Percentiles rank a stretch among this genome's conserved stretches.
phyloP scores from a whole-genome alignment of 441 rosid genomes.

The Macaranga tanarius region DNA sequence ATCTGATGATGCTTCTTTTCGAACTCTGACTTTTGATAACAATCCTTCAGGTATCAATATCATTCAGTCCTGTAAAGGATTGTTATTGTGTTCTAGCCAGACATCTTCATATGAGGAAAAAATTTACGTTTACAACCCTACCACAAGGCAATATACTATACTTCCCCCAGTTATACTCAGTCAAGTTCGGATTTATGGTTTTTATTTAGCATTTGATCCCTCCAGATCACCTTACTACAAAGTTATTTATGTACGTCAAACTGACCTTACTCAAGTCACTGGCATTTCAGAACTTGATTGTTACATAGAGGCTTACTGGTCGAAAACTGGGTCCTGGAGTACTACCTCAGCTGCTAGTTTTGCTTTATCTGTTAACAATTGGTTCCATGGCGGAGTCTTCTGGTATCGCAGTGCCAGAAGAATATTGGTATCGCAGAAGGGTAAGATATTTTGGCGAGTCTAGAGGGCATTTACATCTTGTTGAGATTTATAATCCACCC shows the following conservation, averaged over 20 bases:
- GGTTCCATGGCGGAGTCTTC: conserved; percentile 27
- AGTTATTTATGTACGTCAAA: conserved; percentile 28
- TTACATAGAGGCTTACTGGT: conserved; percentile 39
- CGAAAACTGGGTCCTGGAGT: conserved; percentile 40
- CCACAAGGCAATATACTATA: conserved; percentile 32
- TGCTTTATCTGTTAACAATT: background rate
- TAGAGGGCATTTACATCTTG: conserved; percentile 34
- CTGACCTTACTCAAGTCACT: background rate
- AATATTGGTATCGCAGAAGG: background rate
- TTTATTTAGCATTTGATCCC: conserved; percentile 49
- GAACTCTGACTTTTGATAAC: conserved; percentile 22
- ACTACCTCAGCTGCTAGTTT: conserved; percentile 21
- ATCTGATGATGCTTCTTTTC: conserved; percentile 29
- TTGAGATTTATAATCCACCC: conserved; percentile 29
- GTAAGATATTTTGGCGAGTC: conserved; percentile 37
- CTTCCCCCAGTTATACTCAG: conserved; percentile 15
- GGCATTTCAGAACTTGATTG: conserved; percentile 7
- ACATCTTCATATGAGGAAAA: background rate
- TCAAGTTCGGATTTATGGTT: conserved; percentile 11
- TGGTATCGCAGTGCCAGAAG: conserved; percentile 28
- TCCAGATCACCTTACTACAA: conserved; percentile 44
- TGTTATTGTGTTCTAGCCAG: conserved; percentile 34
- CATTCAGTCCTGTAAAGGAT: conserved; percentile 51
- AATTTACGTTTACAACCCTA: conserved; percentile 50
- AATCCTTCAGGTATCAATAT: conserved; percentile 27